Evolutionary conservation across 75 land plant species (phyloP).

Genomic region (Larix kaempferi): DNA sequence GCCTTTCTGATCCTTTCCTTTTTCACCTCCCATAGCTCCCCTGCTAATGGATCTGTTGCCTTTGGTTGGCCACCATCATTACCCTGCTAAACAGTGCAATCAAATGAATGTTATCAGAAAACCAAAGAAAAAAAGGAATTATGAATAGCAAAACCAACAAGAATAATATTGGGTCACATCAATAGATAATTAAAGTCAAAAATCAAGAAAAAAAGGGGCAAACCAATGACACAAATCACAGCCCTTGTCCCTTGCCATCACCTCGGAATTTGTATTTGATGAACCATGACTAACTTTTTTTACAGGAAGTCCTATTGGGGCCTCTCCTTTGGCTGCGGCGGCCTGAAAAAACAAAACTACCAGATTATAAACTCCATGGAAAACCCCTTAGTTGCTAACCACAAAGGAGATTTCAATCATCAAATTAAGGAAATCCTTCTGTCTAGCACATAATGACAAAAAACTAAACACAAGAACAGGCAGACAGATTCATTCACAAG

Average conservation of each 20-base stretch:
- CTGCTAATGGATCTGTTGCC: constrained; percentile 90
- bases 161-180: neutral
- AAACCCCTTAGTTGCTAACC: neutral
- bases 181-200: neutral
- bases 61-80: constrained; percentile 52
- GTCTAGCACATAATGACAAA: neutral
- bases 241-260: constrained; percentile 6
- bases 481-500: no score
- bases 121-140: neutral
- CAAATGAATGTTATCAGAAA: neutral
- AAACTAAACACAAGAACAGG: neutral
- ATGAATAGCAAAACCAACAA: neutral
- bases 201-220: neutral
- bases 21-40: constrained; percentile 96
- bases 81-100: constrained; percentile 32
- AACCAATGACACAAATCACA: neutral
- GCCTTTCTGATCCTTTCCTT: constrained; percentile 84
- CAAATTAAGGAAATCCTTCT: neutral
- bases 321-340: constrained; percentile 97
- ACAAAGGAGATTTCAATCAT: neutral
- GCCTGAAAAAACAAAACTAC: constrained; percentile 46
- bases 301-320: constrained; percentile 94
- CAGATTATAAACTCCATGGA: no score
- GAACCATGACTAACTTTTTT: constrained; percentile 79
- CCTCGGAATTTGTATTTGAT: constrained; percentile 60